Evolutionary conservation across 352 stramenopile species (phyloP), one percentile per base, ranked within the genome.

Genomic region (Phytophthora nicotianae): DNA sequence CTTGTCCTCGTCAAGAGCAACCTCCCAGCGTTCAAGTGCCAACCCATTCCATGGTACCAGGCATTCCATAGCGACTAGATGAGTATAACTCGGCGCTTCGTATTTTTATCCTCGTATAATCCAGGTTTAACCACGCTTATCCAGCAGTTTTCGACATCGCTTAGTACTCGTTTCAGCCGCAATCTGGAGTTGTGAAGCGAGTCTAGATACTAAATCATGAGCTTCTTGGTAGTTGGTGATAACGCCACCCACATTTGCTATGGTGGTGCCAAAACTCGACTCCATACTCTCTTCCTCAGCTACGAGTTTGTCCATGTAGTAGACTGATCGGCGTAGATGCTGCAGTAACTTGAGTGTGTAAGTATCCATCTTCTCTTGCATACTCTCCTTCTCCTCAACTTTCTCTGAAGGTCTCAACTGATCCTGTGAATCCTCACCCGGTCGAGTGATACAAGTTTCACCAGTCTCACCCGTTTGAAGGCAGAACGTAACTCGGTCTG

Each of bases 291-390:
- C 70, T 17, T 81, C 72, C 60, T 82, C 71, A n/a, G 58, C 42
- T 21, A 70, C 70, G 6, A 93, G 71, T 29, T 86, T 91, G 47
- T 91, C 80, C 23, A 82, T 66, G 38, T 91, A 91, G 54, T 86
- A 71, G 9, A 60, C 62, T 10, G 80, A 88, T 9, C 81, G 72
- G 19, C 68, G 65, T 27, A 93, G 40, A 61, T 93, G 83, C 50
- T 89, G 81, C 10, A 90, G 43, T 40, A 91, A 43, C 50, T 91
- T 91, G n/a, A 77, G n/a, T 4, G 72, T 76, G 16, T 70, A 78
- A 6, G 33, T 73, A 17, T 73, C 64, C 56, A 85, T 64, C 29
- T 79, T 79, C 16, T 90, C 80, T 17, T 85, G 68, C 1, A 50
- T 19, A 37, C 11, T 70, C 23, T 78, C 63, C 16, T 70, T 74